Evolutionary conservation across 768 basidiomycete genomes (phyloP).

Genomic region (Sarcomyxa edulis): DNA sequence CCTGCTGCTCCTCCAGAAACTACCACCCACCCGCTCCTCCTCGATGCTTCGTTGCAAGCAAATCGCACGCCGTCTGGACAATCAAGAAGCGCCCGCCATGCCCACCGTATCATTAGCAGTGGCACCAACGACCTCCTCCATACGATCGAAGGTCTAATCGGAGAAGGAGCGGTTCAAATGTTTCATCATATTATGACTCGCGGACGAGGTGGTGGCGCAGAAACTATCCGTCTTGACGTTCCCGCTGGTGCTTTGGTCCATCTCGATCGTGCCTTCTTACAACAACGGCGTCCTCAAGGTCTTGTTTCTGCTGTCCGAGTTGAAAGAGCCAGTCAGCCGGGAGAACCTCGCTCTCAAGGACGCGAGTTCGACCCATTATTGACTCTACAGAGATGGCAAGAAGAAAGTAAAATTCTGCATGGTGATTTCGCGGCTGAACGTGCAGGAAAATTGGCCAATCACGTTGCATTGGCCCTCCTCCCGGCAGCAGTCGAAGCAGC

Average conservation of each 20-base stretch:
- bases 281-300: slow-evolving; percentile 39
- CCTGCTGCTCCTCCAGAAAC: slow-evolving; percentile 56
- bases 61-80: slow-evolving; percentile 40
- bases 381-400: slow-evolving; percentile 84
- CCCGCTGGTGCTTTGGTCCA: slow-evolving; percentile 60
- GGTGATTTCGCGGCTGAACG: slow-evolving; percentile 70
- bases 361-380: slow-evolving; percentile 75
- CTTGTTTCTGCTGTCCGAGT: slow-evolving; percentile 57
- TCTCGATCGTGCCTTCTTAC: slow-evolving; percentile 48
- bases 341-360: slow-evolving; percentile 34
- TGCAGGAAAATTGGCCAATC: slow-evolving; percentile 60
- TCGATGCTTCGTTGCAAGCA: slow-evolving; percentile 49
- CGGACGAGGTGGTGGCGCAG: slow-evolving; percentile 46
- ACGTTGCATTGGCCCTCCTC: slow-evolving; percentile 67
- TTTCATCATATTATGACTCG: slow-evolving; percentile 78
- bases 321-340: slow-evolving; percentile 44
- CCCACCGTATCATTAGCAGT: slow-evolving; percentile 49
- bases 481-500: slow-evolving; percentile 73
- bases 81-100: slow-evolving; percentile 45
- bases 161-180: slow-evolving; percentile 75
- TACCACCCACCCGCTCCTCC: slow-evolving; percentile 76
- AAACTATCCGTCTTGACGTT: slow-evolving; percentile 76
- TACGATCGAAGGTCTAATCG: slow-evolving; percentile 78
- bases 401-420: slow-evolving; percentile 80
- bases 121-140: slow-evolving; percentile 58